Evolutionary conservation across 2,329 filamentous ascomycete genomes (phyloP).

Genomic region (Akanthomyces lecanii): DNA sequence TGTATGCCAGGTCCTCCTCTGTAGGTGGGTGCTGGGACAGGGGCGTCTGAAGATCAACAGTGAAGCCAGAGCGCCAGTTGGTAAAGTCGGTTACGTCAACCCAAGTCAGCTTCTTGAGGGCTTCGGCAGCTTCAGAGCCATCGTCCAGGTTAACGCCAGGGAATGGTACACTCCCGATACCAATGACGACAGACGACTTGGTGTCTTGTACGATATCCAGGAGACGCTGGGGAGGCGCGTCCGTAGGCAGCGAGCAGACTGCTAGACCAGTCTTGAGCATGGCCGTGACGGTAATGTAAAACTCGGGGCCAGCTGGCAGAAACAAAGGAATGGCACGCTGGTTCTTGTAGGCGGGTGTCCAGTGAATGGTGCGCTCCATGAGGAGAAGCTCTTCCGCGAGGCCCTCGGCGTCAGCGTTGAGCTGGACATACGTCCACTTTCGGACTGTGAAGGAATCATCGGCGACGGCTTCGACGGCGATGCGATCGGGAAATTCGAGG

Average conservation of each 20-base stretch:
- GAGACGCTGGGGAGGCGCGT: constrained; percentile 14
- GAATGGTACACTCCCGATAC: constrained; percentile 23
- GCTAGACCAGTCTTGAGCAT: constrained; percentile 17
- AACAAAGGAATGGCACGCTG: constrained; percentile 17
- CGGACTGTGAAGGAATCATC: constrained; percentile 15
- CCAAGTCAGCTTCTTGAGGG: constrained; percentile 14
- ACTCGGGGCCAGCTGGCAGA: constrained; percentile 15
- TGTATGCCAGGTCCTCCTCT: constrained; percentile 31
- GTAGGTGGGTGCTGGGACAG: not conserved
- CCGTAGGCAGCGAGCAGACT: constrained; percentile 14
- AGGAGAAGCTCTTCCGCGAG: constrained; percentile 12
- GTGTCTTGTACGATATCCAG: constrained; percentile 14
- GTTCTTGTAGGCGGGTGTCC: constrained; percentile 12
- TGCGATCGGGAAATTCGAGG: constrained; percentile 9
- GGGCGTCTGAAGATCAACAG: constrained; percentile 8
- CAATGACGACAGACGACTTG: constrained; percentile 17
- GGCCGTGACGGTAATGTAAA: constrained; percentile 19
- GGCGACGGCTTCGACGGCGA: constrained; percentile 13
- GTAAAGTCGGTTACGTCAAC: constrained; percentile 10
- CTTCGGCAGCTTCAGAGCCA: constrained; percentile 5
- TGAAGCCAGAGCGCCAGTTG: constrained; percentile 15
- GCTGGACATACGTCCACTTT: constrained; percentile 14
- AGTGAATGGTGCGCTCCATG: constrained; percentile 12
- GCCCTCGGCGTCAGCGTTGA: constrained; percentile 13
- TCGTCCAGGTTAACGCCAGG: constrained; percentile 23